phyloP scores from a whole-genome alignment of 139 green algal species.

The Chlamydomonas urium region DNA sequence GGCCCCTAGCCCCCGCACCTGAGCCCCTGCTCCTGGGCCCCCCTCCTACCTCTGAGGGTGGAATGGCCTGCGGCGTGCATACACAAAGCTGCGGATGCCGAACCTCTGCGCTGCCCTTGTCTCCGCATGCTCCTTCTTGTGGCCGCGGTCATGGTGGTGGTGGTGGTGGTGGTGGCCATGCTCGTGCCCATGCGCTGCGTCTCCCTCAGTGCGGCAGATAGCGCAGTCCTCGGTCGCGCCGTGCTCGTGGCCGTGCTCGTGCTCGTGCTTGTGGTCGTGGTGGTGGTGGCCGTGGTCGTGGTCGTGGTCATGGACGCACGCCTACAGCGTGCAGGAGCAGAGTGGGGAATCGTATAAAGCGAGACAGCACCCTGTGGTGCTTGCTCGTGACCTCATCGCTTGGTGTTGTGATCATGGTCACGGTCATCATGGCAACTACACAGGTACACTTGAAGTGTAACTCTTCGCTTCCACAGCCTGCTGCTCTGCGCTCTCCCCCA shows the following conservation, averaged over 20 bases:
- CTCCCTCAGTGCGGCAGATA: too few species aligned
- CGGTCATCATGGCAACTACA: constrained; percentile 11
- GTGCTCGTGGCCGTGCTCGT: constrained; percentile 29
- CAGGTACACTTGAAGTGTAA: too few species aligned
- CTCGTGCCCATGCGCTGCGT: too few species aligned
- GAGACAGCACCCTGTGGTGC: too few species aligned
- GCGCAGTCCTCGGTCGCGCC: too few species aligned
- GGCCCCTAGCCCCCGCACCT: too few species aligned
- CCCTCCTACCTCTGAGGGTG: constrained; percentile 79
- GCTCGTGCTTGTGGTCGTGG: constrained; percentile 16
- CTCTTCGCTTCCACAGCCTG: too few species aligned
- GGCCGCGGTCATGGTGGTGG: constrained; percentile 36
- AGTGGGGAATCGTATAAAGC: too few species aligned
- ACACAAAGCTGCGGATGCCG: constrained; percentile 89
- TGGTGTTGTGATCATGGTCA: constrained; percentile 21
- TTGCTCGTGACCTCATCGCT: constrained; percentile 27
- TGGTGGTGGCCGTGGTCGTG: constrained; percentile 26
- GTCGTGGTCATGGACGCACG: constrained; percentile 19
- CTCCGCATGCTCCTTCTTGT: constrained; percentile 31
- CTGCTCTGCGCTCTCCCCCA: too few species aligned
- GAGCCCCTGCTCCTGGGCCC: too few species aligned
- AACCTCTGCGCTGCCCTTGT: constrained; percentile 60
- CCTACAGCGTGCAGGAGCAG: not conserved
- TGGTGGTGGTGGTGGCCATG: constrained; percentile 36
- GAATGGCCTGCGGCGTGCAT: constrained; percentile 76